Evolutionary conservation across 2,329 filamentous ascomycete genomes (phyloP), one percentile per base, ranked within the genome.

Genomic region (Ilyonectria destructans): DNA sequence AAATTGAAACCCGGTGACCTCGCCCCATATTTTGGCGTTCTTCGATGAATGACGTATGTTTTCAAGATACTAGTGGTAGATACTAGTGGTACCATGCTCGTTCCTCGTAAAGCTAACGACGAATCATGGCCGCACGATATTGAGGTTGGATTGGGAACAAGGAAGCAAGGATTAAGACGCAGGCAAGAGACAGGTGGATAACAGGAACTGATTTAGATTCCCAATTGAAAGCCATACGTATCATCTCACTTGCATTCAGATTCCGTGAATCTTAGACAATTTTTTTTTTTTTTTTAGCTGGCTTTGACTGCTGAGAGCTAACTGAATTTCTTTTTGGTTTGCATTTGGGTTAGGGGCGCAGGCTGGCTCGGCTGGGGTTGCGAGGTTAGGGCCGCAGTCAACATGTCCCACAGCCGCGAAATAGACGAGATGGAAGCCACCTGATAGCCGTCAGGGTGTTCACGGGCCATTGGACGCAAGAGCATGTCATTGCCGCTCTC

Each of bases 401-500:
- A 43, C n/a, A 17, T 7, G 40, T n/a, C 40, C 19, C 40, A 43
- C 40, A 43, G 40, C 40, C 40, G 40, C 40, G 40, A 43, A 43
- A n/a, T 43, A 43, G 40, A 43, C 40, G 40, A 17, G 37, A n/a
- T n/a, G 40, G 40, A 8, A 43, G 40, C 40, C 40, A 43, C 40
- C 40, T 43, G 40, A 8, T 43, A 8, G 17, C 26, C 26, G 26
- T n/a, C 40, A n/a, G 6, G 40, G 40, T n/a, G 40, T 6, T 17
- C 40, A 43, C 40, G 40, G 40, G n/a, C 40, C 40, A 43, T 43
- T 43, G 15, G 12, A n/a, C 15, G 15, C 17, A 17, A n/a, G 40
- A 43, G 40, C 40, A 43, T 43, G 40, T 43, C 40, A 43, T 43
- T 52, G 23, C 49, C 49, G 49, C 31, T 19, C 5, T 43, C 40